These are phyloP conservation scores for Citeromyces siamensis DNA, from an alignment of 1,139 yeast genomes.

Conservation along the genomic window DNA sequence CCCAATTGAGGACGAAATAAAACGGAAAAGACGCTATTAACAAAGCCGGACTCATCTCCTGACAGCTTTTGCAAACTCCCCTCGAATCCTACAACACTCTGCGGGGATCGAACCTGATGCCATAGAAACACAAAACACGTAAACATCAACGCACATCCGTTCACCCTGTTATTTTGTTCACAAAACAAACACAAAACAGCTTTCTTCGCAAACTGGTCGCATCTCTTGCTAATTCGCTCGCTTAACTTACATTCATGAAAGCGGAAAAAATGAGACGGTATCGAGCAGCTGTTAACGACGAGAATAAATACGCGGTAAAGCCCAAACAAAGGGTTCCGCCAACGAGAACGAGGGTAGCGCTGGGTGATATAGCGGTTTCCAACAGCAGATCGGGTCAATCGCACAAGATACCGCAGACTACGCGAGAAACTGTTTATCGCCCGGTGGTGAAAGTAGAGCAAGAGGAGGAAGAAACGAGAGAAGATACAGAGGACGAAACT, in stretches of 20 bases:
- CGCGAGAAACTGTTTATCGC: too few species aligned
- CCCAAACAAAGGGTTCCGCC: background rate
- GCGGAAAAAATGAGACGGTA: background rate
- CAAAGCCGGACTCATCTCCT: too few species aligned
- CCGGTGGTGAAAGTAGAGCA: background rate
- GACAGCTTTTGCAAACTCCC: too few species aligned
- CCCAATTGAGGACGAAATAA: too few species aligned
- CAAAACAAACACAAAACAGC: background rate
- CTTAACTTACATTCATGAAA: slow-evolving; percentile 2
- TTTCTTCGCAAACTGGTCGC: too few species aligned
- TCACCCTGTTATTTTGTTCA: background rate
- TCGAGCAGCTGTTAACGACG: slow-evolving; percentile 2
- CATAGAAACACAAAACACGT: too few species aligned
- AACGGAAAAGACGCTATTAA: too few species aligned
- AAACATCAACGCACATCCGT: slow-evolving; percentile 1
- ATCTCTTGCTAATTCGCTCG: background rate
- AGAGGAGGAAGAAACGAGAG: background rate
- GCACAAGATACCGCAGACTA: too few species aligned
- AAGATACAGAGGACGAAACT: background rate
- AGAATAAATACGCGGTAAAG: slow-evolving; percentile 1
- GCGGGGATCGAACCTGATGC: too few species aligned
- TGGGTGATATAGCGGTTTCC: slow-evolving; percentile 1
- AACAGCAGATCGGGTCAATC: too few species aligned
- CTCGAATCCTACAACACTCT: too few species aligned
- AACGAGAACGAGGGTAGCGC: background rate